Evolutionary conservation across 2,329 filamentous ascomycete genomes (phyloP), one percentile per base, ranked within the genome.

Genomic region (Pleomassaria siparia): DNA sequence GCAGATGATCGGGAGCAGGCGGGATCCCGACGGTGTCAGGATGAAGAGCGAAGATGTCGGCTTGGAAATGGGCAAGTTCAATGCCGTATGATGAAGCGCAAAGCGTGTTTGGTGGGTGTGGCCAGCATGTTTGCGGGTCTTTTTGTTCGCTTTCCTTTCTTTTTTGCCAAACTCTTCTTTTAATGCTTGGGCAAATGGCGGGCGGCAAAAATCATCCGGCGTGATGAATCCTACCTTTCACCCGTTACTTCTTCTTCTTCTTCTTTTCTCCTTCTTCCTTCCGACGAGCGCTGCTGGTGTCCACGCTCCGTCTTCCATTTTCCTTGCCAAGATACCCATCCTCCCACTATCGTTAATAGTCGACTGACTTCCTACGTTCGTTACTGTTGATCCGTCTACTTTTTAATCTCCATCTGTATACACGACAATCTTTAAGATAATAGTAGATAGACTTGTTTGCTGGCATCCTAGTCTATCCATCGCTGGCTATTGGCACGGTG

Each of bases 31-130:
- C 42, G 59, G 59, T 2, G 56, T 61, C 42, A 41, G 57, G 6
- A 51, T 67, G 42, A 62, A 60, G 45, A 66, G 60, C 0, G 63
- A 65, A 28, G 61, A 64, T 22, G 54, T 55, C 1, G 62, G 59
- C 1, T 11, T 66, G 8, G 66, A 70, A 44, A 60, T 64, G 59
- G 56, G 50, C 8, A 67, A 63, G 47, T 55, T 61, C 46, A 58
- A 62, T 22, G 56, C 59, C 5, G 45, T 55, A 16, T 55, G 41
- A 47, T 3, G 15, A 16, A 9, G 32, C 5, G 32, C 3, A n/a
- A 16, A 32, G 9, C 30, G 40, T 21, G 29, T n/a, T 32, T 32
- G 29, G n/a, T n/a, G n/a, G n/a, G n/a, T n/a, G n/a, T 15, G 9
- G 6, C 9, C 6, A 8, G 9, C 9, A 9, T n/a, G n/a, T 18